Conservation (phyloP, 2,329 filamentous ascomycete genomes). For the Trichoderma sp. region DNA sequence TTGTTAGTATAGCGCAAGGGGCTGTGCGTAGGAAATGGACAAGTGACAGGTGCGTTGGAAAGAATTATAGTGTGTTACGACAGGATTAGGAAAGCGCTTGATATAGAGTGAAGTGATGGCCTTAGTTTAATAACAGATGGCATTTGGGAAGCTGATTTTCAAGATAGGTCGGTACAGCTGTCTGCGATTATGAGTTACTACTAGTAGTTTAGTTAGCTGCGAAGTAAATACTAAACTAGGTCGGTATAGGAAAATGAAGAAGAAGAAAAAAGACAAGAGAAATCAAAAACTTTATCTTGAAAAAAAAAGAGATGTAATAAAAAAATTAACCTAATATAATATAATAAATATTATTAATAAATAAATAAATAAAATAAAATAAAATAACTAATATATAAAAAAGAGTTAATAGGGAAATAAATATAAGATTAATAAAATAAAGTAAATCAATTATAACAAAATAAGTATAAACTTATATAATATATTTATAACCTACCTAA, state of each 20-base stretch:
- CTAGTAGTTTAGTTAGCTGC: too few species aligned
- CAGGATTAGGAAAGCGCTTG: not conserved
- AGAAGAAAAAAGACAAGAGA: too few species aligned
- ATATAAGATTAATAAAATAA: not conserved
- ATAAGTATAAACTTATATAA: not conserved
- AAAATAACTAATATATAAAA: not conserved
- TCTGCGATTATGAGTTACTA: not conserved
- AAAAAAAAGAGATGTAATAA: too few species aligned
- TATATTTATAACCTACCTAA: not conserved
- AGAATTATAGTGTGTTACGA: not conserved
- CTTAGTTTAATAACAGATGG: not conserved
- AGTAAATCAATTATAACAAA: not conserved
- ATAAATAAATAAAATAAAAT: not conserved
- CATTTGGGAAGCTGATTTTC: not conserved
- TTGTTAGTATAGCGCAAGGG: not conserved
- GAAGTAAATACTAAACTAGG: not conserved
- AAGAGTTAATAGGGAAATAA: not conserved
- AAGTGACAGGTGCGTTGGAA: not conserved
- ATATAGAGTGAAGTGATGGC: too few species aligned
- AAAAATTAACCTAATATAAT: too few species aligned
- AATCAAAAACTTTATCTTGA: too few species aligned
- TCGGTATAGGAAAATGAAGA: too few species aligned
- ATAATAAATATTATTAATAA: not conserved
- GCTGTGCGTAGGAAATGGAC: not conserved
- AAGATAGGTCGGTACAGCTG: not conserved